These are phyloP conservation scores for Solanum pennellii DNA, from an alignment of 257 asterid species.

Conservation along the genomic window DNA sequence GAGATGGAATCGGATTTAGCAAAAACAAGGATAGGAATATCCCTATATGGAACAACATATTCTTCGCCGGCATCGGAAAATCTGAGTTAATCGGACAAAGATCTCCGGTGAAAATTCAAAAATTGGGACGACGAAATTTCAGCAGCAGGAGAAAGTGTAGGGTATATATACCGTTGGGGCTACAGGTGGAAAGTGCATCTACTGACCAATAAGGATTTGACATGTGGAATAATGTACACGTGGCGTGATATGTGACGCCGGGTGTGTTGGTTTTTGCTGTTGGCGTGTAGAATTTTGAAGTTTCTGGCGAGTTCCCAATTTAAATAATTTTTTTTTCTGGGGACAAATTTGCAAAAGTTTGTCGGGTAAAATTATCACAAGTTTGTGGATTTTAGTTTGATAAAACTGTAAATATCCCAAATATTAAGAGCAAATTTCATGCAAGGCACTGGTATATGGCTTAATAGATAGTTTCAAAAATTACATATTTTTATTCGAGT, in stretches of 20 bases:
- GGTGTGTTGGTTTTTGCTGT: constrained; percentile 35
- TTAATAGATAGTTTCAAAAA: no score
- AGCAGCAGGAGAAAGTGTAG: not conserved
- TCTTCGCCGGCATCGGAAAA: not conserved
- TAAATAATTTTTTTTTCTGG: not conserved
- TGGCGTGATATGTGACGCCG: constrained; percentile 38
- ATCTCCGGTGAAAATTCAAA: not conserved
- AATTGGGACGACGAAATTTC: not conserved
- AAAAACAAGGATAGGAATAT: constrained; percentile 28
- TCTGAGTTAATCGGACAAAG: not conserved
- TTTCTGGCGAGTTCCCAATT: not conserved
- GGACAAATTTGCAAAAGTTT: not conserved
- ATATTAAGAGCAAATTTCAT: not conserved
- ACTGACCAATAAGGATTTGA: constrained; percentile 10
- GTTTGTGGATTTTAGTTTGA: not conserved
- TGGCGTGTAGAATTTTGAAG: not conserved
- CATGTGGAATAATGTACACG: constrained; percentile 32
- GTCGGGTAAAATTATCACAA: not conserved
- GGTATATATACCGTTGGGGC: constrained; percentile 21
- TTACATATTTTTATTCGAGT: no score
- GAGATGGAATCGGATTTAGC: constrained; percentile 21
- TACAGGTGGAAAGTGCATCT: constrained; percentile 20
- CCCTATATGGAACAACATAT: constrained; percentile 24
- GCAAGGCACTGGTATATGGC: not conserved
- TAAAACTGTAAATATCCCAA: not conserved